A percentile compares a stretch with the other conserved stretches of the same genome.
phyloP scores from a whole-genome alignment of 768 basidiomycete genomes.

The Hortiboletus campestris region DNA sequence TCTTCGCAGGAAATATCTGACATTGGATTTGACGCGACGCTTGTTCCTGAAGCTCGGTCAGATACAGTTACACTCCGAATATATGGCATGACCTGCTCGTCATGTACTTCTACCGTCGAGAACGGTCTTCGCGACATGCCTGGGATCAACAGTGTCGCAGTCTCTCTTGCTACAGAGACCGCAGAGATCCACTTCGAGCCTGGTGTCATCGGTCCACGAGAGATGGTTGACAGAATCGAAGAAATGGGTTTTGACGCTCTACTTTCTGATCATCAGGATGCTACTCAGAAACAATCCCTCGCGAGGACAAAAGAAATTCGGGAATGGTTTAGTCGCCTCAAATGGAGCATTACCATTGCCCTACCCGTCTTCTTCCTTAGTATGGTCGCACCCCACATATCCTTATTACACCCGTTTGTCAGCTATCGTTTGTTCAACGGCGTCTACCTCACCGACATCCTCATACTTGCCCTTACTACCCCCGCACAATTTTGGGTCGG shows the following conservation, averaged over 20 bases:
- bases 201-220: slow-evolving; percentile 69
- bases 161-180: slow-evolving; percentile 75
- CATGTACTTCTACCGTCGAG: slow-evolving; percentile 79
- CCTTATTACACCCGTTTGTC: slow-evolving; percentile 55
- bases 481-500: slow-evolving; percentile 95
- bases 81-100: slow-evolving; percentile 90
- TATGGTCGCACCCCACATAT: slow-evolving; percentile 78
- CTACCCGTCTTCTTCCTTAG: slow-evolving; percentile 91
- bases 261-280: slow-evolving; percentile 74
- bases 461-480: slow-evolving; percentile 75
- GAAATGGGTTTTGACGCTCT: slow-evolving; percentile 92
- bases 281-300: slow-evolving; percentile 82
- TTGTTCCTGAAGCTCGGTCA: slow-evolving; percentile 61
- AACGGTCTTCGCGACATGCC: slow-evolving; percentile 64
- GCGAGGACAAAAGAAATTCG: slow-evolving; percentile 88
- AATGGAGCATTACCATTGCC: slow-evolving; percentile 74
- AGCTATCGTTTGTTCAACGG: slow-evolving; percentile 54
- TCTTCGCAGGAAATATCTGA: slow-evolving; percentile 79
- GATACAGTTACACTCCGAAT: slow-evolving; percentile 75
- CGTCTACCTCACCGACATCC: slow-evolving; percentile 78
- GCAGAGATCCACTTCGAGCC: slow-evolving; percentile 78
- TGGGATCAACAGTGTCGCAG: slow-evolving; percentile 68
- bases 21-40: slow-evolving; percentile 86
- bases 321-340: slow-evolving; percentile 82
- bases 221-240: slow-evolving; percentile 83